Base-by-base conservation (phyloP, 2,329 filamentous ascomycete genomes). In the Sporothrix pseudoabietina region DNA sequence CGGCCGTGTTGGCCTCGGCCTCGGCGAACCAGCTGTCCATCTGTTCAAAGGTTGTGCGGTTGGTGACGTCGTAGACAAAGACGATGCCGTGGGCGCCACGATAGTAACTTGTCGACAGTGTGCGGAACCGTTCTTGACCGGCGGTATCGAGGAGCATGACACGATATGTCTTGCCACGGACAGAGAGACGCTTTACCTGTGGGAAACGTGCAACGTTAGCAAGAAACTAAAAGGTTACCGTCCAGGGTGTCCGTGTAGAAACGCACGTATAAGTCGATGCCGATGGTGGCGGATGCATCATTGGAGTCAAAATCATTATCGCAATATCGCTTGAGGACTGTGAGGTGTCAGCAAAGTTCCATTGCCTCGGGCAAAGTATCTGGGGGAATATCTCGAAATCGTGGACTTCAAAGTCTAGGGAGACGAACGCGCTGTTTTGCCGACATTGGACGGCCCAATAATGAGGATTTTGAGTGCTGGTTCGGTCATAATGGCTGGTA, bases 301-400 rank as follows among this genome's bases (percentile, higher is more conserved):
- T 88, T 86, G 5, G 85, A 83, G 74, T 88, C 87, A 76, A 87
- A 88, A 76, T 87, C 85, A 78, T 88, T 85, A 75, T 88, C 86
- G 78, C 85, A 87, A 76, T 88, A 88, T 77, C 86, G 81, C 74
- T 86, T 83, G 65, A 88, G 80, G 74, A 88, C 86, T 87, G 76
- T 30, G 8, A 7, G 47, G 71, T 41, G 22, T 68, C 44, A 35
- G 71, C 10, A 59, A 54, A 14, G 72, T 52, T 39, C 65, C 57
- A 26, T 10, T 16, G 19, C 14, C 6, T 16, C 44, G 3, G 44
- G 41, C 41, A 44, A 44, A 44, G 12, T 44, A 12, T 14, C 41
- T 44, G 3, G 8, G 3, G 9, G 26, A 35, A 8, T 16, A 61
- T n/a, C 57, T 41, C 32, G 57, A 22, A 22, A 61, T 32, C 12